Evolutionary conservation across 1,284 basidiomycete species (phyloP).

Genomic region (Papiliotrema flavescens): DNA sequence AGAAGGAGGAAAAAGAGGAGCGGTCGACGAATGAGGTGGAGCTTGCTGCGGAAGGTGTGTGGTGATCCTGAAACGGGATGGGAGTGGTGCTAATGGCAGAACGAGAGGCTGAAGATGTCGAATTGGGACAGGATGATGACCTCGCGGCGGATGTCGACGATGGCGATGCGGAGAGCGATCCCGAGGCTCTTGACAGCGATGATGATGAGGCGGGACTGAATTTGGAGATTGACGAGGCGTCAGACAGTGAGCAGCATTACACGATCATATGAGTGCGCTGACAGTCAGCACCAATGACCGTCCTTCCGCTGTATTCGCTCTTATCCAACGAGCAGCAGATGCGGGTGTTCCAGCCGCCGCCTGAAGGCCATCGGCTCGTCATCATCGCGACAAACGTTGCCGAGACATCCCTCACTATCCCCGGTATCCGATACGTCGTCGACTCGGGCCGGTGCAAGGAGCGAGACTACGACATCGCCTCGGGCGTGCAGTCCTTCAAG

Average conservation of each 20-base stretch:
- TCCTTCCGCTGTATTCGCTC: conserved; percentile 70
- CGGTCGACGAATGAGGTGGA: conserved; percentile 2
- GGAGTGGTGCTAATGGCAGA: conserved; percentile 51
- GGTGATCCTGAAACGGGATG: conserved; percentile 55
- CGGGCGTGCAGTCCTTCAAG: conserved; percentile 67
- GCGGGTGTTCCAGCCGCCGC: conserved; percentile 66
- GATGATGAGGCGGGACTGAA: conserved; percentile 40
- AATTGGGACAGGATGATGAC: conserved; percentile 47
- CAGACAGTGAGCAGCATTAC: conserved; percentile 42
- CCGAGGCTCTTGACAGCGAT: conserved; percentile 49
- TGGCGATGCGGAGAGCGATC: conserved; percentile 47
- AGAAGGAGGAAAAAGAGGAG: background rate
- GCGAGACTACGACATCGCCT: conserved; percentile 59
- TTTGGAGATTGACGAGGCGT: conserved; percentile 45
- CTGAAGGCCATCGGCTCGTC: conserved; percentile 61
- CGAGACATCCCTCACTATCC: conserved; percentile 74
- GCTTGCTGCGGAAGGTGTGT: conserved; percentile 33
- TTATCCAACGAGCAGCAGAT: conserved; percentile 70
- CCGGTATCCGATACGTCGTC: conserved; percentile 70
- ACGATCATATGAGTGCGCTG: background rate
- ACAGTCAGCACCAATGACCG: conserved; percentile 61
- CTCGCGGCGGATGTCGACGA: conserved; percentile 53
- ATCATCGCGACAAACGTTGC: conserved; percentile 75
- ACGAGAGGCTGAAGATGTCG: conserved; percentile 49
- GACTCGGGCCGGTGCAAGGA: conserved; percentile 79